These are phyloP conservation scores for Arabidopsis suecica DNA, from an alignment of 345 rosid genomes.

Conservation along the genomic window DNA sequence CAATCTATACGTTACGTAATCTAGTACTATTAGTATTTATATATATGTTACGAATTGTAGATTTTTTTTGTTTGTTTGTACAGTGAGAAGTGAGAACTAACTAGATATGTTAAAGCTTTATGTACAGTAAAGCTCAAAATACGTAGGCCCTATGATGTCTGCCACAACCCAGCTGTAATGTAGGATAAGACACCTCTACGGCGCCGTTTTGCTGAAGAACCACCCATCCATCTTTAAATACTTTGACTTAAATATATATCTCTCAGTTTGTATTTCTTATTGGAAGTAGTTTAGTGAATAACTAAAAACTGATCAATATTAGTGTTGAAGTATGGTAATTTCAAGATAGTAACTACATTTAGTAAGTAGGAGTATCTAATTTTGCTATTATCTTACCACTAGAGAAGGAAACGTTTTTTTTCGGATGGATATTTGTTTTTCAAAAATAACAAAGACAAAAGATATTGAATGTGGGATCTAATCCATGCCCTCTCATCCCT, in stretches of 20 bases:
- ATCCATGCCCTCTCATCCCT: neutral
- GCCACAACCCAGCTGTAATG: constrained; percentile 45
- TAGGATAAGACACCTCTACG: constrained; percentile 47
- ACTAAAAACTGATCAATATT: neutral
- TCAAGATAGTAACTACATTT: neutral
- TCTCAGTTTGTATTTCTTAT: neutral
- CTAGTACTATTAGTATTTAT: neutral
- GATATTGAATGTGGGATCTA: neutral
- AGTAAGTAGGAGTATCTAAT: too few species aligned
- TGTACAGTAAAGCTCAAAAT: constrained; percentile 36
- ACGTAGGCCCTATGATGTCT: constrained; percentile 45
- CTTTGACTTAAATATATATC: constrained; percentile 27
- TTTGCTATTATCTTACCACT: neutral
- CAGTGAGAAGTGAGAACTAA: constrained; percentile 31
- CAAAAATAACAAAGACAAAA: neutral
- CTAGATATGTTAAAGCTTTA: constrained; percentile 38
- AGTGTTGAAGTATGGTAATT: neutral
- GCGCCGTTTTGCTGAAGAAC: constrained; percentile 48
- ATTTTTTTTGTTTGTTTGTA: neutral
- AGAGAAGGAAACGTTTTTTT: neutral
- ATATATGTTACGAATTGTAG: neutral
- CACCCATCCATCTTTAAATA: constrained; percentile 35
- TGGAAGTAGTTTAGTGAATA: neutral
- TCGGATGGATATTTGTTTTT: neutral
- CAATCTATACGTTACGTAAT: constrained; percentile 2